Evolutionary conservation across 2,329 filamentous ascomycete genomes (phyloP), one percentile per base, ranked within the genome.

Genomic region (Pseudopithomyces maydicus): DNA sequence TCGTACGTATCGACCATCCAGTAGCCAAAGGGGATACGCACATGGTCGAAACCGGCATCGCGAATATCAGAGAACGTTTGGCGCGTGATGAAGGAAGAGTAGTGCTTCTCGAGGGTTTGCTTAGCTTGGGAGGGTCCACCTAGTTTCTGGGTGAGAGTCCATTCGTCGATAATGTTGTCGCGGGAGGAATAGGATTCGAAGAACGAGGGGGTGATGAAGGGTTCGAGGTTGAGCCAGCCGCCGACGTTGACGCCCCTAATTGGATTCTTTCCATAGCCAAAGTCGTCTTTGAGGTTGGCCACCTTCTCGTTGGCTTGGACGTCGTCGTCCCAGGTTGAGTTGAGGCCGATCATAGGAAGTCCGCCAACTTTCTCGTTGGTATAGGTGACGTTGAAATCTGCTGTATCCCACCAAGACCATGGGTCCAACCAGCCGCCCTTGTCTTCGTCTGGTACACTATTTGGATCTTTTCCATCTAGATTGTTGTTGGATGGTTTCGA

Each of bases 21-120:
- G 81, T 99, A 99, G 10, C 90, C 91, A 74, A 89, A 98, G 0
- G 91, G 92, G 52, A 99, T 97, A 53, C 95, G 90, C n/a, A 99
- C 90, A 73, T 99, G 95, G 72, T 99, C 95, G 44, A 99, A 85
- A 0, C 95, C 95, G 1, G 95, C 95, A 38, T 86, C 88, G 47
- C 87, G 87, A 57, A 99, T 97, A 39, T 94, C 90, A 54, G 83
- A 82, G 74, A 98, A 97, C 2, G 91, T 92, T 56, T 89, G 80
- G 72, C 96, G 91, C 0, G 86, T 93, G 42, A 98, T 87, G 70
- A 97, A 99, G 0, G 86, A 86, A 1, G 93, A 88, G 77, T 99
- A 99, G 76, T 99, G 95, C 57, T 90, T 84, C 74, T 99, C 95
- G n/a, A 98, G 78, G 0, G 84, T 89, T 2, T 81, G 77, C 32